Evolutionary conservation across 2,329 filamentous ascomycete species (phyloP).

Genomic region (Juglanconis oblonga): DNA sequence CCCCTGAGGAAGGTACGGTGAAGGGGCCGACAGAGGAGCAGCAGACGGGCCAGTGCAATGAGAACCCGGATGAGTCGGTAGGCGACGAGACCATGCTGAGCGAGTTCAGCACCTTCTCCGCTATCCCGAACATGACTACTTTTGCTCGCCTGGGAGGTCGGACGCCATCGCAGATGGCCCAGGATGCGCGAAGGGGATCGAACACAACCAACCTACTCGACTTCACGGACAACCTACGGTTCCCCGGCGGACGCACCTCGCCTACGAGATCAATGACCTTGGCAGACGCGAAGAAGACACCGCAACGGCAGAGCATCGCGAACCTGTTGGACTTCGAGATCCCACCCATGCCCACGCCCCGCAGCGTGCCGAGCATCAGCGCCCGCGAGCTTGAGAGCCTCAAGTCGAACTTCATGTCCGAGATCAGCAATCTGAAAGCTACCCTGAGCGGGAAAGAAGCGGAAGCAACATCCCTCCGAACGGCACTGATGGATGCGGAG

Average conservation of each 20-base stretch:
- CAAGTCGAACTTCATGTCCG: conserved; percentile 85
- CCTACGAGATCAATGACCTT: conserved; percentile 35
- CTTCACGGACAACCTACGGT: conserved; percentile 72
- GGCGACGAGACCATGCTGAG: conserved; percentile 74
- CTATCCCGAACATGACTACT: conserved; percentile 81
- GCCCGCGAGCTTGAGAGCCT: conserved; percentile 88
- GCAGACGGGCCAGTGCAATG: conserved; percentile 17
- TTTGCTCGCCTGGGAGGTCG: conserved; percentile 67
- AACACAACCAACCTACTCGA: conserved; percentile 81
- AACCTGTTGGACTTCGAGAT: conserved; percentile 88
- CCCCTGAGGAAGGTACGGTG: conserved; percentile 26
- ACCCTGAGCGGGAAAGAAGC: conserved; percentile 91
- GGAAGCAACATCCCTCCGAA: conserved; percentile 82
- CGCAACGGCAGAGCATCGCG: conserved; percentile 51
- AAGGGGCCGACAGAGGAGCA: conserved; percentile 17
- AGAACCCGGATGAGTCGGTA: conserved; percentile 31
- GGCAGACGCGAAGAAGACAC: conserved; percentile 37
- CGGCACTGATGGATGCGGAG: conserved; percentile 85
- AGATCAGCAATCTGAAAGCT: conserved; percentile 92
- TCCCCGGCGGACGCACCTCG: conserved; percentile 34
- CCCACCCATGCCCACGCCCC: conserved; percentile 87
- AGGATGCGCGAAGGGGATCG: conserved; percentile 31
- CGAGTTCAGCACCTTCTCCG: conserved; percentile 85
- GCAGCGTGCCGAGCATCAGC: conserved; percentile 86
- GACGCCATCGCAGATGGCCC: conserved; percentile 25